These are phyloP conservation scores for Pichia phayaonensis DNA, from an alignment of 805 yeast species.

Conservation along the genomic window DNA sequence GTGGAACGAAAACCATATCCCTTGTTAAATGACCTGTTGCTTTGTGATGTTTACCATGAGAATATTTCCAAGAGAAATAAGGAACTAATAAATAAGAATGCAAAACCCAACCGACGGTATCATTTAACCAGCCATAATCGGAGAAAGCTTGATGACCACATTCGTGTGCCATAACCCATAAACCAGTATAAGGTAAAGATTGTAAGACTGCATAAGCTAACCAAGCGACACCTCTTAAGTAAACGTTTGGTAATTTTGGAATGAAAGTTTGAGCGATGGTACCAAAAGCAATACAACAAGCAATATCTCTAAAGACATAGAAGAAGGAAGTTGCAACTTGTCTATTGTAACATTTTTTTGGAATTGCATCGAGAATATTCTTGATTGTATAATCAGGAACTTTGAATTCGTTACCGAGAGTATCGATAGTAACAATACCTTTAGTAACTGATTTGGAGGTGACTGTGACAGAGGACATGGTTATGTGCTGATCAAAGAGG, in stretches of 20 bases:
- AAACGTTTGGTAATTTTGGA: constrained; percentile 37
- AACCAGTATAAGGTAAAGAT: constrained; percentile 67
- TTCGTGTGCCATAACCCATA: constrained; percentile 86
- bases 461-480: constrained; percentile 30
- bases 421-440: constrained; percentile 43
- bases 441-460: constrained; percentile 18
- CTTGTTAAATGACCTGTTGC: constrained; percentile 77
- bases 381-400: constrained; percentile 74
- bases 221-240: constrained; percentile 53
- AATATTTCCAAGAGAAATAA: constrained; percentile 78
- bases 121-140: constrained; percentile 65
- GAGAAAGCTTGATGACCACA: constrained; percentile 88
- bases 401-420: constrained; percentile 57
- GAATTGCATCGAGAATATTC: constrained; percentile 66
- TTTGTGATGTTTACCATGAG: constrained; percentile 86
- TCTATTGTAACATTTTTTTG: constrained; percentile 67
- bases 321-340: constrained; percentile 43
- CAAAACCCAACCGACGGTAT: constrained; percentile 73
- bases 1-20: constrained; percentile 82
- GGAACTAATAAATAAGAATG: constrained; percentile 79
- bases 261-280: constrained; percentile 47
- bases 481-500: not conserved
- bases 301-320: constrained; percentile 64
- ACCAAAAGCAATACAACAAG: constrained; percentile 40
- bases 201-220: constrained; percentile 41